Evolutionary conservation across 1,284 basidiomycete species (phyloP), one percentile per base, ranked within the genome.

Genomic region (Tylopilus sp.): DNA sequence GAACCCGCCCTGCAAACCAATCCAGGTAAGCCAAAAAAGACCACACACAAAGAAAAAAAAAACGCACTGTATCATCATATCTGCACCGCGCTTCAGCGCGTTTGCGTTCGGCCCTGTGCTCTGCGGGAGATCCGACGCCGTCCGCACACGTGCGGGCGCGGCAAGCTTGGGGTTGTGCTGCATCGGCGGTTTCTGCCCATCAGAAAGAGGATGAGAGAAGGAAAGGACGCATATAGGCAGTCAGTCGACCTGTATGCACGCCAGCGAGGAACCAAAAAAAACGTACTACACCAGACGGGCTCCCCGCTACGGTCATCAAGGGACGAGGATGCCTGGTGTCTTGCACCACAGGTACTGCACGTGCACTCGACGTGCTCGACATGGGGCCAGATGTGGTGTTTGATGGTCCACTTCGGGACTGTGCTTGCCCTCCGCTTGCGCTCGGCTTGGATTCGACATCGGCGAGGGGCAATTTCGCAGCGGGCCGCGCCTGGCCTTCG

Each of bases 281-380:
- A 38, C 57, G 41, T 57, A 77, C 77, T 61, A 70, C 63, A n/a
- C 73, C 75, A 35, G 71, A 58, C 1, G 77, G 75, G 51, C 0
- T 28, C 34, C 80, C 79, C 55, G 74, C 68, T 0, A 79, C 72
- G 6, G 73, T 66, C 15, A 67, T 66, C 16, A 62, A 30, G 6
- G 71, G 51, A 13, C 66, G 65, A 7, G 69, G 48, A 12, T 64
- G 67, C 42, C 60, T 65, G 25, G 35, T 7, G 2, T 55, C 45
- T 7, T 44, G 55, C 8, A 23, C 52, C 15, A 34, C 4, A 0
- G 35, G 13, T 3, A 29, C 41, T 18, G 41, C 19, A 36, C 16
- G 47, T 18, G 34, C 18, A 21, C 34, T 49, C 23, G 55, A 44
- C 9, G 28, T 31, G 21, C 21, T 23, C 21, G 21, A 6, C 21